Conservation (phyloP, 169 alveolate genomes). For the Plasmodium ovale region DNA sequence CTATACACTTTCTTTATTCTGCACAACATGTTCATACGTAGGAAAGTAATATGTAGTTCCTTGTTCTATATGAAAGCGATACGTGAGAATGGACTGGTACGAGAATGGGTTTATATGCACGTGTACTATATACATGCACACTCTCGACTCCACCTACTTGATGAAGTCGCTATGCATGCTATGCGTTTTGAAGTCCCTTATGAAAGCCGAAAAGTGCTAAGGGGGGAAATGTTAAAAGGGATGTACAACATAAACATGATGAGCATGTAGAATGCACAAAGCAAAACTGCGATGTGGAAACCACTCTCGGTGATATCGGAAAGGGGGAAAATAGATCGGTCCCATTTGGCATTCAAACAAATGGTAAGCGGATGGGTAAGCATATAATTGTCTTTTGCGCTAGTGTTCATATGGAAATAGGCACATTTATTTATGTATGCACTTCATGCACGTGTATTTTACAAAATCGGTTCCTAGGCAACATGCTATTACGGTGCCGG, state of each 20-base stretch:
- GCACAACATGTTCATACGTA: slow-evolving; percentile 5
- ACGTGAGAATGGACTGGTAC: not conserved
- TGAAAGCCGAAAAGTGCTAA: slow-evolving; percentile 51
- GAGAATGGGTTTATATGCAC: not conserved
- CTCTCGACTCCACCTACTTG: slow-evolving; percentile 10
- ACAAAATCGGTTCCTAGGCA: slow-evolving; percentile 72
- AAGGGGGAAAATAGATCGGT: not conserved
- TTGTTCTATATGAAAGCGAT: no score
- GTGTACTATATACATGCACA: not conserved
- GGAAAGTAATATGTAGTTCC: no score
- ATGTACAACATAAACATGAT: no score
- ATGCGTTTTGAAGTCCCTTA: slow-evolving; percentile 52
- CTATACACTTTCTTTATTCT: slow-evolving; percentile 82
- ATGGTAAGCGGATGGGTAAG: no score
- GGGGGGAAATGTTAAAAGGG: not conserved
- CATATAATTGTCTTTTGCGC: no score
- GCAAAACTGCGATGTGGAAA: no score
- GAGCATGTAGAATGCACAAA: not conserved
- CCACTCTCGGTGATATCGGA: no score
- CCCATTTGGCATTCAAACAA: not conserved
- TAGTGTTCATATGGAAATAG: not conserved
- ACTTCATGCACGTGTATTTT: not conserved
- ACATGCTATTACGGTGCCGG: slow-evolving; percentile 56
- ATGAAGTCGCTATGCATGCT: slow-evolving; percentile 37
- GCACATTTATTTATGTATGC: not conserved